These are phyloP conservation scores for Zygoascus biomembranicola DNA, from an alignment of 805 yeast species.

Conservation along the genomic window DNA sequence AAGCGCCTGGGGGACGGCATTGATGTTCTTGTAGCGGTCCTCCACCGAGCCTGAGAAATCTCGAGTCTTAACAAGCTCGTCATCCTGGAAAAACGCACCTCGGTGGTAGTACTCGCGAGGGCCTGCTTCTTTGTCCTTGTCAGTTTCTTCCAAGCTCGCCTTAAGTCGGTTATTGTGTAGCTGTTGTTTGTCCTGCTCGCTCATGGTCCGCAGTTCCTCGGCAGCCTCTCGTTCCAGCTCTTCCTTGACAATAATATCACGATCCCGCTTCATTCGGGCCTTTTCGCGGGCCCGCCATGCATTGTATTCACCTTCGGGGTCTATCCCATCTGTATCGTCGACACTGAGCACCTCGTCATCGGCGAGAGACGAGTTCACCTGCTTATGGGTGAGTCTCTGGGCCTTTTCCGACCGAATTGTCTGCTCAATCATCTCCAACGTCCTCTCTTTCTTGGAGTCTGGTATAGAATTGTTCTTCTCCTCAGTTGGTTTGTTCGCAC, in stretches of 20 bases:
- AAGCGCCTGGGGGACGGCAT: not conserved
- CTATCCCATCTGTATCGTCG: conserved; percentile 55
- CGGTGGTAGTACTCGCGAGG: conserved; percentile 21
- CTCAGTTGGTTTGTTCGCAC: conserved; percentile 13
- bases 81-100: conserved; percentile 32
- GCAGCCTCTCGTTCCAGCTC: conserved; percentile 32
- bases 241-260: conserved; percentile 22
- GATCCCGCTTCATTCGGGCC: conserved; percentile 33
- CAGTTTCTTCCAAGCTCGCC: conserved; percentile 4
- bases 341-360: conserved; percentile 21
- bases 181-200: conserved; percentile 18
- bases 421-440: conserved; percentile 23
- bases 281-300: conserved; percentile 38
- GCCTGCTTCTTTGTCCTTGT: not conserved
- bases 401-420: conserved; percentile 21
- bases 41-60: conserved; percentile 25
- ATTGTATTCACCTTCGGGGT: conserved; percentile 39
- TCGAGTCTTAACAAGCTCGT: conserved; percentile 24
- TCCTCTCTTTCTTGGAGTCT: conserved; percentile 12
- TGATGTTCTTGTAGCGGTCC: conserved; percentile 10
- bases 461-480: conserved; percentile 3
- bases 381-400: conserved; percentile 14
- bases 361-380: conserved; percentile 21
- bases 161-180: conserved; percentile 12
- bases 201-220: conserved; percentile 24